Base-by-base conservation (phyloP, 495 filamentous ascomycete genomes). In the Annulohypoxylon maeteangense region DNA sequence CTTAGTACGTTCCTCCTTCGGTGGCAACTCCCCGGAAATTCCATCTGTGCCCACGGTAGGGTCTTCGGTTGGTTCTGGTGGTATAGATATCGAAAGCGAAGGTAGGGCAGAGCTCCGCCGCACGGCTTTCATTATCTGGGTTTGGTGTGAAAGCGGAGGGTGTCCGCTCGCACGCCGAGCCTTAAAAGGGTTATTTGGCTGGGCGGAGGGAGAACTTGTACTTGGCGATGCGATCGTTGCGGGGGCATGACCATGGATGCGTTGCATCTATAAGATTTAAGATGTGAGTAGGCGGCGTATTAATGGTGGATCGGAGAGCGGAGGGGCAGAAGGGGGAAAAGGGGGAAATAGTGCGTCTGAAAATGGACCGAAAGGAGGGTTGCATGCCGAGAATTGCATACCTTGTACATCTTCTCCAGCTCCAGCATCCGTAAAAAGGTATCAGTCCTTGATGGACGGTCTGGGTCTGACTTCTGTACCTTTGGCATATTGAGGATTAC, bases 401-500 rank as follows among this genome's bases (percentile, higher is more conserved):
- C 85, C 84, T 86, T 85, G 76, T 80, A 78, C 75, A 77, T 79
- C 65, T 82, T 82, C 71, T 86, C 85, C 61, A 86, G 75, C 70
- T 86, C 84, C 53, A 86, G 74, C 84, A 87, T 84, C 29, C 75
- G 76, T 64, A 83, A 78, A 48, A 86, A 82, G 67, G 79, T 84
- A 70, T 76, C 78, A 68, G 79, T 71, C 70, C 80, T 79, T 27
- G 78, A 66, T 12, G 77, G 74, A 36, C 76, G 70, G 55, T 70
- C 71, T 66, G 74, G 61, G 45, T 67, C 63, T 65, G 73, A 47
- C 31, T 70, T 74, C 73, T 74, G 70, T 67, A 70, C 75, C 55
- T 76, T 74, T 44, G 73, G 74, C 75, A 77, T 78, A 78, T 76
- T 78, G 70, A 71, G 67, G 75, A 69, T 78, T 78, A 78, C 75